Base-by-base conservation (phyloP, 768 basidiomycete species). In the Hypholoma fasciculare region DNA sequence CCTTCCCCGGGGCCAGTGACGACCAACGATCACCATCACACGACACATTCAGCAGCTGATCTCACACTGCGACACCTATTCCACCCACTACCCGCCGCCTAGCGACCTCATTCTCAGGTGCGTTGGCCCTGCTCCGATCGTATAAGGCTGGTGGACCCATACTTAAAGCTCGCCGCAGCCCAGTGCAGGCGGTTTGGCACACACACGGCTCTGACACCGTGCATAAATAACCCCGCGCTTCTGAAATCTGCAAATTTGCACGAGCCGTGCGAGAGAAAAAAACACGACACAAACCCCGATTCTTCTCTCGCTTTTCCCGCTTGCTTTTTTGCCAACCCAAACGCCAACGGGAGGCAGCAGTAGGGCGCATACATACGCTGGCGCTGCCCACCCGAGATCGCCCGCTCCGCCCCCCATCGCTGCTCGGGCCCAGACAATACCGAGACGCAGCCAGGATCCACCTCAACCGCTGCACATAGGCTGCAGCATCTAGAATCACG, bases 331-430 rank as follows among this genome's bases (percentile, higher is more conserved):
- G 23, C 23, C 23, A 23, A 23, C 23, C 23, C 23, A 23, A 23
- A 23, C 23, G 23, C 23, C 23, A 4, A 23, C 23, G 23, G 23
- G 23, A 23, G 2, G 23, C 23, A 23, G 23, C 23, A 23, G 30
- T 8, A 42, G 5, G 13, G 13, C 13, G 16, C 40, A 42, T 6
- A 5, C 40, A 42, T 42, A 42, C 7, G 1, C 40, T 42, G 40
- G 40, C 44, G 20, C 52, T 47, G 47, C 40, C 43, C 56, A 58
- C 47, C 56, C 54, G 30, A 58, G 54, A 14, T 34, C 53, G 1
- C 56, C 59, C 4, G 39, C 57, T 19, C 39, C 59, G 36, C 23
- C 48, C 19, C 6, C 5, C 40, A 12, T 42, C 40, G 13, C 40
- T 14, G 40, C 17, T 42, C 13, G 40, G 40, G 40, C 13, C 40